Base-by-base conservation (phyloP, 495 filamentous ascomycete species). In the Collariella sp. region DNA sequence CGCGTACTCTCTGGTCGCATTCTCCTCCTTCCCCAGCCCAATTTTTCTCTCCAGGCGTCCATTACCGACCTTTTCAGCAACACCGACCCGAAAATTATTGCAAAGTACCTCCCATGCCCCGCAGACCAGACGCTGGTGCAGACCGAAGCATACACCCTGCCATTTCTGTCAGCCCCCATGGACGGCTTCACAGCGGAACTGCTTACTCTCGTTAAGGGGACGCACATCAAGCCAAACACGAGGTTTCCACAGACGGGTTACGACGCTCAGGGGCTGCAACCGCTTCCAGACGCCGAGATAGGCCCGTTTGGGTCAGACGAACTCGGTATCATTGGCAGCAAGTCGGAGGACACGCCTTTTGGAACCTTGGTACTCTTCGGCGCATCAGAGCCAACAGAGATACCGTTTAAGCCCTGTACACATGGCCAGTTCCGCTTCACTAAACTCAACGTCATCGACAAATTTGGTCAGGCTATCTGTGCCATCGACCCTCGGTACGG, bases 401-500 rank as follows among this genome's bases (percentile, higher is more conserved):
- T 31, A 29, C 58, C 66, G 0, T 76, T 79, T 50, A 76, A 77
- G 59, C 70, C 70, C 1, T 72, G 62, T 19, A 75, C 72, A 0
- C 76, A 79, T 53, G 76, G 76, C 7, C 76, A 78, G 47, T 58
- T 76, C 66, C 68, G 47, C 31, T 74, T 81, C 55, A 62, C 61
- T 1, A 70, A 69, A 20, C 55, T 82, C n/a, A 79, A 79, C 54
- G 70, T 76, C 43, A 61, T 80, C 24, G 77, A 80, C 57, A 78
- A 78, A 52, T 79, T 80, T 39, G 77, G 78, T 0, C 76, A 79
- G 51, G 70, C 62, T 1, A 55, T 75, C 10, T 19, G 26, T 23
- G 71, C 66, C 10, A 68, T 75, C 13, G 64, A 73, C 33, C 66
- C 68, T 6, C 47, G 46, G 10, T 49, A 45, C 1, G 7, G 35